Evolutionary conservation across 768 basidiomycete species (phyloP).

Genomic region (Trametes maxima): DNA sequence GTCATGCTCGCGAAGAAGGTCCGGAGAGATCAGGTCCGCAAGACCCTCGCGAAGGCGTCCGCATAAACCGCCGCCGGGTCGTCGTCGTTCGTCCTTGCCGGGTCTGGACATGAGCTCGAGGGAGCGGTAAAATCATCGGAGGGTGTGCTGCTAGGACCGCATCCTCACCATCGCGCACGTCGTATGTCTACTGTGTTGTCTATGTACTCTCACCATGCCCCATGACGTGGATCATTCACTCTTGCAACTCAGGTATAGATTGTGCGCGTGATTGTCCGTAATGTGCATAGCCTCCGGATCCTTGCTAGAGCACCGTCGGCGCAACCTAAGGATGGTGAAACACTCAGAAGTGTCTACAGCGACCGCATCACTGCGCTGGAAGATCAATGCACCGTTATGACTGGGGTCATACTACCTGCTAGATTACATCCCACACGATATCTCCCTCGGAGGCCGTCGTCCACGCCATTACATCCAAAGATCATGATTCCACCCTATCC

Average conservation of each 20-base stretch:
- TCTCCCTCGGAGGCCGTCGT: too few species aligned
- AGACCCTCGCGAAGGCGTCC: conserved; percentile 58
- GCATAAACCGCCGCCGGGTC: conserved; percentile 13
- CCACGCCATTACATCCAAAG: not conserved
- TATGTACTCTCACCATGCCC: conserved; percentile 20
- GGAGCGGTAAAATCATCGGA: conserved; percentile 7
- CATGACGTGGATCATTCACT: conserved; percentile 15
- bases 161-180: conserved; percentile 8
- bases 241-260: conserved; percentile 1
- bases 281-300: too few species aligned
- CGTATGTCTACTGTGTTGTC: conserved; percentile 19
- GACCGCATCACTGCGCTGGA: too few species aligned
- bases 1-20: conserved; percentile 90
- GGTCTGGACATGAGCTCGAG: conserved; percentile 2
- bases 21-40: conserved; percentile 77
- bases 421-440: too few species aligned
- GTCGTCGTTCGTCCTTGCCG: conserved; percentile 9
- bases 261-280: not conserved
- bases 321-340: too few species aligned
- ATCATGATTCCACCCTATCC: not conserved
- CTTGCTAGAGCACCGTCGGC: too few species aligned
- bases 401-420: too few species aligned
- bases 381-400: too few species aligned
- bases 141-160: conserved; percentile 11
- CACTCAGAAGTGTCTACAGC: too few species aligned